A percentile compares a stretch with the other conserved stretches of the same genome.
Conservation (phyloP, 1,139 yeast genomes). For the Candida sanyaensis region DNA sequence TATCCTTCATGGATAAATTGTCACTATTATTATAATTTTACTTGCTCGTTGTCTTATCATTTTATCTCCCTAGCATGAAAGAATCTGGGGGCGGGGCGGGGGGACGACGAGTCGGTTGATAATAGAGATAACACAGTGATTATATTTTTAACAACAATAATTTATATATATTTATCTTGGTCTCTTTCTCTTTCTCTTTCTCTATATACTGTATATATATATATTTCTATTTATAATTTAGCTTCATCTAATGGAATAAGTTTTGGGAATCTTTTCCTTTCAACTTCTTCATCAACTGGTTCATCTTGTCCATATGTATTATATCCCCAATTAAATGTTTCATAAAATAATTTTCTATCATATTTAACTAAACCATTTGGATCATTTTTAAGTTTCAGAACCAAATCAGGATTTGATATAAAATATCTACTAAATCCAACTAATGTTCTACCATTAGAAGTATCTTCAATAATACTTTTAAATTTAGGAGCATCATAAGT, state of each 20-base stretch:
- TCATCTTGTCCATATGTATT: constrained; percentile 20
- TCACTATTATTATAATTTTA: too few species aligned
- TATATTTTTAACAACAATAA: too few species aligned
- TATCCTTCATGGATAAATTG: too few species aligned
- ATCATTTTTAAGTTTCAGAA: constrained; percentile 38
- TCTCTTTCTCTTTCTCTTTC: too few species aligned
- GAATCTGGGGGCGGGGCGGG: too few species aligned
- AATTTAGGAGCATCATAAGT: constrained; percentile 26
- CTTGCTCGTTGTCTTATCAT: too few species aligned
- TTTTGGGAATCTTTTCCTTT: constrained; percentile 14
- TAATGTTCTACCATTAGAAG: constrained; percentile 39
- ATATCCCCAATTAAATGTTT: constrained; percentile 25
- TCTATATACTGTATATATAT: too few species aligned
- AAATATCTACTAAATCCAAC: constrained; percentile 49
- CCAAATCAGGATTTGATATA: constrained; percentile 56
- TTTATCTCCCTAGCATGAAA: too few species aligned
- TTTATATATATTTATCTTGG: too few species aligned
- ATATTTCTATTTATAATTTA: neutral
- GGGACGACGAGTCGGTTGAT: too few species aligned
- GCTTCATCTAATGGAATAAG: neutral
- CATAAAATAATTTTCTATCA: constrained; percentile 25
- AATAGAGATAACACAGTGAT: too few species aligned
- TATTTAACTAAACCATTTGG: constrained; percentile 39
- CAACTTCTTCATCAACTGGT: constrained; percentile 20
- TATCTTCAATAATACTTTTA: constrained; percentile 21